phyloP scores from a whole-genome alignment of 441 rosid species.

The Erodium moschatum region DNA sequence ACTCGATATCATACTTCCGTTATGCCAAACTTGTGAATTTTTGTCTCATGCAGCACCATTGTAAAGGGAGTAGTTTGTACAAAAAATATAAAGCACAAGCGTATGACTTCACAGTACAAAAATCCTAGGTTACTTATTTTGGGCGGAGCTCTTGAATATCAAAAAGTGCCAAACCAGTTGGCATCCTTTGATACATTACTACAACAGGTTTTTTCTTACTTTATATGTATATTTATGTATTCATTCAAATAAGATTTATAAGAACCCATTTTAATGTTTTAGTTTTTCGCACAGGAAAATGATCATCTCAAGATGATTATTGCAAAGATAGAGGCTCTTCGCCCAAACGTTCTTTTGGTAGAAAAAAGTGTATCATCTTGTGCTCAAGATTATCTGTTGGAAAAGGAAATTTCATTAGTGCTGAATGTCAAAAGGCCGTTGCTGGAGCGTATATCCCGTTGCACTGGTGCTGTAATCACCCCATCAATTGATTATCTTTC shows the following conservation, averaged over 20 bases:
- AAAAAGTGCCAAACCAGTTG: conserved; percentile 77
- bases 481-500: conserved; percentile 90
- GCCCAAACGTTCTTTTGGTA: conserved; percentile 79
- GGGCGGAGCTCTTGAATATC: conserved; percentile 95
- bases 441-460: conserved; percentile 82
- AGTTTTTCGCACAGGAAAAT: conserved; percentile 59
- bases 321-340: conserved; percentile 77
- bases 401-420: conserved; percentile 81
- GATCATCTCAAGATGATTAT: conserved; percentile 98
- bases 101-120: conserved; percentile 80
- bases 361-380: conserved; percentile 92
- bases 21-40: conserved; percentile 16
- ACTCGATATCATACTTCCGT: conserved; percentile 6
- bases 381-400: conserved; percentile 91
- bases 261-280: conserved; percentile 13
- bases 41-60: conserved; percentile 49
- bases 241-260: background rate
- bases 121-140: conserved; percentile 81
- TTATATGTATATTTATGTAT: conserved; percentile 16
- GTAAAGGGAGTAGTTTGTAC: conserved; percentile 94
- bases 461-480: conserved; percentile 88
- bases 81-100: conserved; percentile 91
- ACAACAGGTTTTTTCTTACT: conserved; percentile 64
- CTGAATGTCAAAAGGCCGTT: conserved; percentile 85
- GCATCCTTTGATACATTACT: conserved; percentile 88